Evolutionary conservation across 2,329 filamentous ascomycete genomes (phyloP), one percentile per base, ranked within the genome.

Genomic region (Fusarium sp.): DNA sequence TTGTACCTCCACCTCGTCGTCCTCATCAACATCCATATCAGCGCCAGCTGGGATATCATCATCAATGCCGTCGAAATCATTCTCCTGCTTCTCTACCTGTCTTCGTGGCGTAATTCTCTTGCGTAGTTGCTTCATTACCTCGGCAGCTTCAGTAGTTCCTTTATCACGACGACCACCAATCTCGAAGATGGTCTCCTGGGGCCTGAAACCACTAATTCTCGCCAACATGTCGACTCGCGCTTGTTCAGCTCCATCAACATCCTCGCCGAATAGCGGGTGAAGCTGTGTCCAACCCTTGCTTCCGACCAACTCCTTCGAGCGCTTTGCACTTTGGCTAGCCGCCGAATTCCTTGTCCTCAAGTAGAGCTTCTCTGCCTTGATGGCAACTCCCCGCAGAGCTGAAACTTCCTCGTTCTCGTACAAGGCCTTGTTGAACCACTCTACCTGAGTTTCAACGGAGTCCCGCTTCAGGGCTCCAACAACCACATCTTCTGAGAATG

Each of bases 131-230:
- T 89, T 89, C 88, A 96, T 93, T 32, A 95, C 83, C 64, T 93
- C 90, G 3, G 90, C 91, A 8, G 91, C 90, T 75, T 91, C 89
- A 48, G 81, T 84, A 37, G 83, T 83, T 3, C 83, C 84, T 68
- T 92, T 90, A 39, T 89, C 91, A 63, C 90, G 87, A 71, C 90
- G 89, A 8, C 92, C 92, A 67, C 92, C 92, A 66, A 97, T 90
- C 79, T 99, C 96, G 72, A 99, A 99, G n/a, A 99, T 93, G 0
- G 95, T 98, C 79, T 99, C 96, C 43, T 90, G 85, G 0, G 96
- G 96, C 71, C 93, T 89, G 81, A 96, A 99, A 3, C 91, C 91
- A 73, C 93, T 94, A 58, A 99, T 93, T 60, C 90, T 88, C 32
- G 93, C 93, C 30, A 99, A 83, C 92, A 99, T 97, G 50, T 91